These are phyloP conservation scores for Coriaria nepalensis DNA, from an alignment of 306 rosid genomes.

Conservation along the genomic window DNA sequence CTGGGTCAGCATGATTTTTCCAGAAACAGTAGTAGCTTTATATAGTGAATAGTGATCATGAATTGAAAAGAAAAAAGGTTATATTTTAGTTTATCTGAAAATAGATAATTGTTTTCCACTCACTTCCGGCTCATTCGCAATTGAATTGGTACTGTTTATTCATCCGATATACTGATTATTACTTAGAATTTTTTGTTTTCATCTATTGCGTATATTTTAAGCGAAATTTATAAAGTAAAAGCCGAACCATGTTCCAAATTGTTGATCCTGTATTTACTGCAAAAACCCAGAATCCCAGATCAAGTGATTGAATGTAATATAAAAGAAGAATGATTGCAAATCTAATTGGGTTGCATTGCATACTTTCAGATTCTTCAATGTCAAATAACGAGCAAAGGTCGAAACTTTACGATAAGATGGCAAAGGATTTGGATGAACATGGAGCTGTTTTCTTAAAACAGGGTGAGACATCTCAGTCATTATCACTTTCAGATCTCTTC, in stretches of 20 bases:
- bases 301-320: background rate
- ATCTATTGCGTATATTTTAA: too few relatives aligned
- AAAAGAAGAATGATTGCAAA: too few relatives aligned
- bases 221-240: too few relatives aligned
- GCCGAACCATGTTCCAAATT: too few relatives aligned
- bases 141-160: too few relatives aligned
- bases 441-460: conserved; percentile 66
- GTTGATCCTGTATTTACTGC: background rate
- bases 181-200: too few relatives aligned
- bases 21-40: too few relatives aligned
- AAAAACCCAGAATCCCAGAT: background rate
- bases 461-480: conserved; percentile 87
- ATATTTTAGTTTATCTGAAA: too few relatives aligned
- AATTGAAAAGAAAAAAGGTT: too few relatives aligned
- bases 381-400: conserved; percentile 43
- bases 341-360: background rate
- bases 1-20: too few relatives aligned
- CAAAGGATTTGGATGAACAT: conserved; percentile 54
- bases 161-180: too few relatives aligned
- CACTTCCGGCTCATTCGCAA: background rate
- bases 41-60: too few relatives aligned
- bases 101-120: background rate
- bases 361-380: conserved; percentile 24
- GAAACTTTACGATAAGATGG: conserved; percentile 68
- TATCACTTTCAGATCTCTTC: conserved; percentile 78